Evolutionary conservation across 768 basidiomycete genomes (phyloP), one percentile per base, ranked within the genome.

Genomic region (Lentinula edodes): DNA sequence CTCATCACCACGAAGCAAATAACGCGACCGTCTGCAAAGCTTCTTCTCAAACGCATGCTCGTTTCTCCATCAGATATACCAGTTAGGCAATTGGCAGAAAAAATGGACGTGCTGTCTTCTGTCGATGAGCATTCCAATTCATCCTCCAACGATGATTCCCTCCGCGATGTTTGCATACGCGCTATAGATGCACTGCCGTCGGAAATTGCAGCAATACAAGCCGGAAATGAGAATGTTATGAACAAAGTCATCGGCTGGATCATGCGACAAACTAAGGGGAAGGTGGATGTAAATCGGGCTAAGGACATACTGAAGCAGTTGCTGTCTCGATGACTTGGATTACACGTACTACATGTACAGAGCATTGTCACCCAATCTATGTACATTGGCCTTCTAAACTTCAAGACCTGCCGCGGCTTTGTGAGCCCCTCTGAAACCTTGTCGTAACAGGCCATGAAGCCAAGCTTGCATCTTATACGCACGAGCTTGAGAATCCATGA

Each of bases 1-100:
- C 74, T 95, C 63, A 86, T 98, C 1, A 81, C 87, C 38, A 67
- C 71, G 13, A 82, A 80, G 28, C 75, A 75, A 18, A 77, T 98
- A 18, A 96, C 93, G 91, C 93, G 88, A 4, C 89, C 89, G 13
- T 87, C 91, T 9, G 95, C 87, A 4, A 94, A 91, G 72, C 71
- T 80, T 2, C 77, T 95, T 32, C 76, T 97, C n/a, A 83, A 85
- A 6, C 79, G 90, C 61, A 83, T 93, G 73, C 80, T 95, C 45
- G 70, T 74, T 43, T 68, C 73, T 15, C 70, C 79, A 2, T 74
- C 77, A 13, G 62, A 72, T 39, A 72, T 78, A 2, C 69, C 72
- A 2, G 66, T 76, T 16, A 70, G 64, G 42, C 63, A 75, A 48
- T 70, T 90, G n/a, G 85, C 85, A 0, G 67, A 70, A 62, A 75